Evolutionary conservation across 345 rosid species (phyloP), one percentile per base, ranked within the genome.

Genomic region (Sonneratia alba): DNA sequence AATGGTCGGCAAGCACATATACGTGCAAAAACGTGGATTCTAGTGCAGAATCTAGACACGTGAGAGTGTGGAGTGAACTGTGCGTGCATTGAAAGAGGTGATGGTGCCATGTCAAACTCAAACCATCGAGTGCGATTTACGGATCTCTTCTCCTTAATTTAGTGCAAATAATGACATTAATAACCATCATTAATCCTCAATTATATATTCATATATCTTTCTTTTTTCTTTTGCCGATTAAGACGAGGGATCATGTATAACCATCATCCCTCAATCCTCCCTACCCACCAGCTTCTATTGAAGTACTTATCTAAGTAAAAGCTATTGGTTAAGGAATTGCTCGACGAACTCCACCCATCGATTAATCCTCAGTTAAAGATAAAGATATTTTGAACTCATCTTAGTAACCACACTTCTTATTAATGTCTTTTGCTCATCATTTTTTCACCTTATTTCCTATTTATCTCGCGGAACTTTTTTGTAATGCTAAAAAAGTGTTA

Each of bases 11-110:
- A 51, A 4, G 13, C 13, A 1, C 1, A n/a, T 15, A 1, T 2
- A 3, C 22, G 59, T 2, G 43, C 12, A 15, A 13, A 59, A 36
- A 8, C 16, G 72, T 36, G 40, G n/a, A 70, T 36, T 51, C 72
- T 51, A 61, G 72, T 55, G 72, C 51, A 55, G 72, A 53, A 70
- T 53, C 72, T 36, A 40, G 22, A 16, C 13, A 22, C 21, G 63
- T 57, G 63, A 4, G 32, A 2, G 62, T 2, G 63, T 57, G 63
- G 63, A 57, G 34, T 57, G 34, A 0, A 38, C 40, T 56, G 43
- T 27, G 45, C 45, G 3, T 53, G 62, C 47, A 21, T 32, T 27
- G 47, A 21, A 36, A 70, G 34, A 51, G 61, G 42, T 57, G 63
- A n/a, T 22, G 24, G 32, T 57, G 24, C 10, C 27, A 21, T 56